Evolutionary conservation across 1,139 yeast species (phyloP), one percentile per base, ranked within the genome.

Genomic region (Trichomonascaceae sp.): DNA sequence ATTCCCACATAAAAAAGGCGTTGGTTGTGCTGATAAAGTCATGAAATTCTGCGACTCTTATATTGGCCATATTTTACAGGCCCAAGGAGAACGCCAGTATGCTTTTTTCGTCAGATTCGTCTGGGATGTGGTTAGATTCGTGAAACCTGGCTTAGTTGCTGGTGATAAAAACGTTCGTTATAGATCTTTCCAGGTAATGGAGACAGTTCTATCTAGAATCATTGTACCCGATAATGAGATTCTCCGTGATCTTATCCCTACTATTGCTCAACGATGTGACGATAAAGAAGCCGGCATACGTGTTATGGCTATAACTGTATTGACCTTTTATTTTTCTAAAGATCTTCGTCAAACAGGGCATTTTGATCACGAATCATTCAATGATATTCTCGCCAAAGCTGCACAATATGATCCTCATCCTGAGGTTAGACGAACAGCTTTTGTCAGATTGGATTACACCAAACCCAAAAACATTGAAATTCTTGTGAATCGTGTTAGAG

Each of bases 381-480:
- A 82, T 1, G 74, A 77, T 41, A 75, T 77, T 49, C 70, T 89
- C 30, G 62, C 84, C 43, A 65, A 72, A 19, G 78, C 85, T 0
- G 73, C 90, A 63, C 85, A 83, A 63, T 81, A 85, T 64, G 99
- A 93, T 68, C 81, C 89, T 1, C 84, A 85, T 62, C 84, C 96
- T 0, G 99, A 93, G 60, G 96, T 91, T 1, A 78, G 99, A 61
- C 76, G 96, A 53, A 90, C 96, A 0, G 95, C 93, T 1, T 70
- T 90, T 62, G 72, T 86, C 49, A 87, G 89, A 64, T 67, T 91
- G 43, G 80, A 78, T 20, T 83, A 86, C 0, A 78, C 75, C 57
- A 22, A 45, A 30, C 50, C 50, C 30, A 19, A 44, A 36, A 50
- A 50, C 36, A 32, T 45, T n/a, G 38, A 45, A 12, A 30, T 50